Base-by-base conservation (phyloP, 2,329 filamentous ascomycete species). In the Calycina herbarum region DNA sequence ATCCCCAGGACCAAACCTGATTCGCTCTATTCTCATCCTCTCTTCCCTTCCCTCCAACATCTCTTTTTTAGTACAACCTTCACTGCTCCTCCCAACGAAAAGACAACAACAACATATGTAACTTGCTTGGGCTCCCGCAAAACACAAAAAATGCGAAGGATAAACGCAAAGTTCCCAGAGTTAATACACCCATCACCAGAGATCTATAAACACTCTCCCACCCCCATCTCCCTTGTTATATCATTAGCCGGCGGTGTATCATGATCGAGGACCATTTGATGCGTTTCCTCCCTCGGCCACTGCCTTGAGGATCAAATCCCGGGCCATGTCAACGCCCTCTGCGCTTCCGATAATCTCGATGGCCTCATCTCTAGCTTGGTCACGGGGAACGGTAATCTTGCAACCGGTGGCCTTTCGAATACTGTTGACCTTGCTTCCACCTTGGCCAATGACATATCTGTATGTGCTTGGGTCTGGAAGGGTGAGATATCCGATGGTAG, bases 401-500 rank as follows among this genome's bases (percentile, higher is more conserved):
- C 94, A 97, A 64, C 91, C 92, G 61, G 93, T 97, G 82, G 95
- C 88, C 81, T 92, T 93, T 72, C 95, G 89, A 76, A 99, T 97
- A 54, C 87, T 82, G 79, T 97, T 97, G 77, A 99, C 96, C 79
- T 94, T 94, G 78, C 87, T 91, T 66, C 95, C 95, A 66, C 90
- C 91, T 70, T 90, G 89, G 4, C 95, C 95, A 72, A 99, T 93
- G 59, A 99, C 92, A 70, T 91, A 91, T 68, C 94, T 88, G 82
- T 97, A 97, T 58, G 92, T 93, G 72, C 86, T 88, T 11, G 95
- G 92, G 76, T 99, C 94, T 0, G 94, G 71, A 48, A 99, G 85
- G 70, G 95, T 89, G 42, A 99, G 85, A 78, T 96, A 97, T 5
- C 95, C 95, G 0, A 89, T 93, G 4, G 89, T 87, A 57, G 83